Conservation (phyloP, 176 grass and related monocot species). For the Aegilops sharonensis region DNA sequence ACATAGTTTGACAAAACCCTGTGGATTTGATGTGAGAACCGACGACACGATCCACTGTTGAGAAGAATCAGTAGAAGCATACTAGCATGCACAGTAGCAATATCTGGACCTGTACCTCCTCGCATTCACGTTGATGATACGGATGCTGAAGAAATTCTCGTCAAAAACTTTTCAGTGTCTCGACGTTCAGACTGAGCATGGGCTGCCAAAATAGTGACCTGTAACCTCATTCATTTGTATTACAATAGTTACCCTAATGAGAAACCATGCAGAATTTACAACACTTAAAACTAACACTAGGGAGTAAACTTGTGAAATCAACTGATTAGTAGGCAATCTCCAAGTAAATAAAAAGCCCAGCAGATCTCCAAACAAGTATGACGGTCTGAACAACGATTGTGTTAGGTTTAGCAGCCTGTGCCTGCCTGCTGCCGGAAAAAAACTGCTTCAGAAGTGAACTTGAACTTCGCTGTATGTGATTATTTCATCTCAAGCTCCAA, state of each 20-base stretch:
- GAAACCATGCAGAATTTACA: not conserved
- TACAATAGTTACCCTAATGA: not conserved
- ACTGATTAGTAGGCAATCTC: not conserved
- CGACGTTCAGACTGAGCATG: not conserved
- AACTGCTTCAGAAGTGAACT: not conserved
- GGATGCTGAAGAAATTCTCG: not conserved
- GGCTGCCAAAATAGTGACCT: not conserved
- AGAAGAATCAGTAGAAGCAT: not conserved
- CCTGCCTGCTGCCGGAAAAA: not conserved
- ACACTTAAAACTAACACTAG: not conserved
- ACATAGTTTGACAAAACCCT: not conserved
- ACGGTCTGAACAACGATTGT: not conserved
- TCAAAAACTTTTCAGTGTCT: not conserved
- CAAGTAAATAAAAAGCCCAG: not conserved
- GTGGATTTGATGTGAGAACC: not conserved
- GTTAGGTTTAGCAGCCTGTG: not conserved
- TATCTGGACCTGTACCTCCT: not conserved
- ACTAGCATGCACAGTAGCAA: not conserved
- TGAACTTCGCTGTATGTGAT: not conserved
- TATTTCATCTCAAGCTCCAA: not conserved
- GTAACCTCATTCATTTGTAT: not conserved
- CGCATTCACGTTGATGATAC: not conserved
- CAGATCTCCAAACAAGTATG: not conserved
- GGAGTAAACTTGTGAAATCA: not conserved
- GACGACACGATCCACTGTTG: constrained; percentile 13